A percentile compares a stretch with the other conserved stretches of the same genome.
These are phyloP conservation scores for Acanthamoeba lenticulata DNA, from an alignment of 208 protist species.

Conservation along the genomic window DNA sequence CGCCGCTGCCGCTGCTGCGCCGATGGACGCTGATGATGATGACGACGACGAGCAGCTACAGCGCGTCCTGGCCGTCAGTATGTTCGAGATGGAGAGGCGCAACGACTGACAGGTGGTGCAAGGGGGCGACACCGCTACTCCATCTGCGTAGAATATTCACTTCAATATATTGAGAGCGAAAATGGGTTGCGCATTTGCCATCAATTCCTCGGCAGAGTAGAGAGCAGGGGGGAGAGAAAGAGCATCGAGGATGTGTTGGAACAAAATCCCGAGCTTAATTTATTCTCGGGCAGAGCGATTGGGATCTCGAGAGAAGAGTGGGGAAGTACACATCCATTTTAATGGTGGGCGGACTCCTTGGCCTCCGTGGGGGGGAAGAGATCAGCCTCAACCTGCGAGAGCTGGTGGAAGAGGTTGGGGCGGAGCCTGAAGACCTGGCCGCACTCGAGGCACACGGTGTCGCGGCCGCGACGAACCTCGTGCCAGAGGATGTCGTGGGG, in stretches of 20 bases:
- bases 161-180: too few species aligned
- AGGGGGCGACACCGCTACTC: too few species aligned
- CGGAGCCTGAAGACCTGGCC: slow-evolving; percentile 25
- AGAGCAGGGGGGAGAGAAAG: too few species aligned
- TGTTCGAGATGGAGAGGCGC: neutral
- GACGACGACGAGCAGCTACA: neutral
- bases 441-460: slow-evolving; percentile 47
- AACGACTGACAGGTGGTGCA: neutral
- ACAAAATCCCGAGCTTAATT: neutral
- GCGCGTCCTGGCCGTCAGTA: neutral
- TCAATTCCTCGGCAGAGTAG: too few species aligned
- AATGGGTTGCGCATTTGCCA: too few species aligned
- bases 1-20: too few species aligned
- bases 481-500: slow-evolving; percentile 47
- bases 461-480: neutral
- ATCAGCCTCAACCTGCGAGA: neutral
- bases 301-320: neutral
- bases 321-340: neutral
- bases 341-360: neutral
- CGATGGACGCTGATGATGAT: neutral
- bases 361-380: slow-evolving; percentile 8
- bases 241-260: too few species aligned
- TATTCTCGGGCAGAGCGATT: neutral
- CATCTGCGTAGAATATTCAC: too few species aligned
- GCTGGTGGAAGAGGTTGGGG: slow-evolving; percentile 32